Percentiles rank a stretch among this genome's conserved stretches.
These are phyloP conservation scores for Ogataea angusta DNA, from an alignment of 805 yeast species.

Conservation along the genomic window DNA sequence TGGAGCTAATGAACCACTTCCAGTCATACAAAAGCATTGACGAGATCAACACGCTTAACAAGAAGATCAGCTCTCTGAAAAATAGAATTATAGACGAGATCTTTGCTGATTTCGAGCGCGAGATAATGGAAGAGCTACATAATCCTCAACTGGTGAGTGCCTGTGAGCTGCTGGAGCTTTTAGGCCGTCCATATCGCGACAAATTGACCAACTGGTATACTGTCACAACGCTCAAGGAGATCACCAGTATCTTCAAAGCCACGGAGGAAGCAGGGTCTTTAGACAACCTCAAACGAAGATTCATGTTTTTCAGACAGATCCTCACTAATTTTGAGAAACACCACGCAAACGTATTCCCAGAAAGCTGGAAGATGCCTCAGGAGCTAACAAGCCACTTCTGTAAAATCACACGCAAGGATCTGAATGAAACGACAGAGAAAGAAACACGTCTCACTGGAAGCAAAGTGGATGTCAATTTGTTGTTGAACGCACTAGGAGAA, in stretches of 20 bases:
- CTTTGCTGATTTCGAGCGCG: slow-evolving; percentile 65
- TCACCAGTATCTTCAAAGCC: slow-evolving; percentile 67
- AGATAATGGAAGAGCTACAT: slow-evolving; percentile 36
- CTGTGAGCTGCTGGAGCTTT: slow-evolving; percentile 64
- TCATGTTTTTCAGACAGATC: slow-evolving; percentile 73
- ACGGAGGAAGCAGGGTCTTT: slow-evolving; percentile 93
- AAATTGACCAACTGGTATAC: slow-evolving; percentile 73
- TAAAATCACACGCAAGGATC: slow-evolving; percentile 63
- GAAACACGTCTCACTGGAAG: slow-evolving; percentile 33
- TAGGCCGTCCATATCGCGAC: slow-evolving; percentile 55
- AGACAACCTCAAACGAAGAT: slow-evolving; percentile 81
- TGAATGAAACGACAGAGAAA: slow-evolving; percentile 47
- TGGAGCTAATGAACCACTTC: slow-evolving; percentile 69
- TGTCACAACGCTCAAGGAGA: slow-evolving; percentile 65
- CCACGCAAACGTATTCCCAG: slow-evolving; percentile 58
- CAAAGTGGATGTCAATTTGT: slow-evolving; percentile 54
- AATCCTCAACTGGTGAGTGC: slow-evolving; percentile 51
- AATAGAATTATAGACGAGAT: slow-evolving; percentile 63
- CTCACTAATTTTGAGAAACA: slow-evolving; percentile 53
- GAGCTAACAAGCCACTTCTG: slow-evolving; percentile 63
- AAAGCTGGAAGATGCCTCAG: slow-evolving; percentile 65
- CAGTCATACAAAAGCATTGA: slow-evolving; percentile 79
- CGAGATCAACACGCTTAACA: slow-evolving; percentile 66
- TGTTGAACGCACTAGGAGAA: slow-evolving; percentile 66
- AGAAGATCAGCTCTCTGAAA: slow-evolving; percentile 57